These are phyloP conservation scores for Annulohypoxylon maeteangense DNA, from an alignment of 495 filamentous ascomycete genomes.

Conservation along the genomic window DNA sequence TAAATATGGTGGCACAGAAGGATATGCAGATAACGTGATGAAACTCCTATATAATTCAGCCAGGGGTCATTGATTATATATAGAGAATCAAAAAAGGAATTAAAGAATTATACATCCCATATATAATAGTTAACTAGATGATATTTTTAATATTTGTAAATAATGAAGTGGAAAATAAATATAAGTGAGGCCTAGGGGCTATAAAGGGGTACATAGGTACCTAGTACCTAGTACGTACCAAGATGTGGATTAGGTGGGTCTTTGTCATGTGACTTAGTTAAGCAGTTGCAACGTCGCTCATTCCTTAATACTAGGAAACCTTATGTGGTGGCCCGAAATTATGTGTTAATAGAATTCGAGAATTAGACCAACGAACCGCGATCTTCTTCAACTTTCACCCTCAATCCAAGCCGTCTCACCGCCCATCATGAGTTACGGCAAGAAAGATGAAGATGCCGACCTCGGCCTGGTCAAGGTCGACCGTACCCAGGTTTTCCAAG, in stretches of 20 bases:
- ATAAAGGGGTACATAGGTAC: neutral
- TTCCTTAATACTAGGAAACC: slow-evolving; percentile 29
- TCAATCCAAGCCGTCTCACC: slow-evolving; percentile 38
- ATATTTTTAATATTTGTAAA: no score
- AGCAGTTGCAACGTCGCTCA: slow-evolving; percentile 49
- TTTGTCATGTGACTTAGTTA: slow-evolving; percentile 35
- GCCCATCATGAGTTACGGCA: slow-evolving; percentile 89
- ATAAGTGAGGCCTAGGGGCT: no score
- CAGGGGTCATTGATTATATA: slow-evolving; percentile 51
- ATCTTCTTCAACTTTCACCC: slow-evolving; percentile 47
- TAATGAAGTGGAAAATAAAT: neutral
- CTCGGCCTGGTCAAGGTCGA: slow-evolving; percentile 94
- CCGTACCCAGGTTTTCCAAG: slow-evolving; percentile 98
- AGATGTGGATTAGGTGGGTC: neutral
- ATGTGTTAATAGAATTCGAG: slow-evolving; percentile 31
- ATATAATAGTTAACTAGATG: no score
- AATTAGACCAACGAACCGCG: slow-evolving; percentile 32
- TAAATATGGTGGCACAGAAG: slow-evolving; percentile 64
- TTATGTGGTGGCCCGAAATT: slow-evolving; percentile 43
- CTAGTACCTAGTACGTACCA: slow-evolving; percentile 18
- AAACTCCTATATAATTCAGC: slow-evolving; percentile 58
- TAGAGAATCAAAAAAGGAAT: neutral
- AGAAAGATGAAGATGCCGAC: slow-evolving; percentile 98
- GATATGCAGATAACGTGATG: slow-evolving; percentile 65
- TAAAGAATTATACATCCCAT: neutral